Evolutionary conservation across 2,329 filamentous ascomycete genomes (phyloP), one percentile per base, ranked within the genome.

Genomic region (Periconia macrospinosa): DNA sequence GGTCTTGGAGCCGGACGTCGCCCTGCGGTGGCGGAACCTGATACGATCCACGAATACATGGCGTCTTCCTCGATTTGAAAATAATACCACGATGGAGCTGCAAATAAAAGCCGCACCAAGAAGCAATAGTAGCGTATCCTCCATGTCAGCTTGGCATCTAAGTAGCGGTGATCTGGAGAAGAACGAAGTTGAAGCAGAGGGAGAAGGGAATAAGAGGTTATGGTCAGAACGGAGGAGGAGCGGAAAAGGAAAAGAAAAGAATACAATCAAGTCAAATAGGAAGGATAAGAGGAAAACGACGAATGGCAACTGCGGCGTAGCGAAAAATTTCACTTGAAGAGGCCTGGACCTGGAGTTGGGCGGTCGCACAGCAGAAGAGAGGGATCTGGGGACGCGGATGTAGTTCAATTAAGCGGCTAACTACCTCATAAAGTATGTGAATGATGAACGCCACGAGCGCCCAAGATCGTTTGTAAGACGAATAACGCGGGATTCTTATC

Each of bases 1-100:
- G n/a, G 81, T 83, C 55, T 70, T 74, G 11, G 80, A 75, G 30
- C 73, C 76, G n/a, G 79, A 79, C 5, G 33, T 37, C n/a, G 71
- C 61, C 56, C 75, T 75, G 52, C 76, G 73, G 41, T 70, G 69
- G 46, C 71, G 74, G 47, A 77, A 58, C 19, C 63, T 65, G 6
- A 82, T 54, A 50, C 74, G 70, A 50, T 64, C 59, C 17, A 79
- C 59, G 3, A 83, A 42, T 6, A 76, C 58, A 55, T 73, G 72
- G 20, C 75, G 72, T 55, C 75, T 75, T 51, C 67, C 71, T 51
- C 66, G 65, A 47, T 72, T 69, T 6, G 68, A 33, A 1, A 65
- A 35, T 9, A 78, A 52, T 10, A 68, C 60, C 1, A 64, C 47
- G 10, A 53, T 45, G 9, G 70, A 70, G 45, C 60, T 63, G 13